Conservation (phyloP, 345 rosid genomes). For the Physaria fendleri region DNA sequence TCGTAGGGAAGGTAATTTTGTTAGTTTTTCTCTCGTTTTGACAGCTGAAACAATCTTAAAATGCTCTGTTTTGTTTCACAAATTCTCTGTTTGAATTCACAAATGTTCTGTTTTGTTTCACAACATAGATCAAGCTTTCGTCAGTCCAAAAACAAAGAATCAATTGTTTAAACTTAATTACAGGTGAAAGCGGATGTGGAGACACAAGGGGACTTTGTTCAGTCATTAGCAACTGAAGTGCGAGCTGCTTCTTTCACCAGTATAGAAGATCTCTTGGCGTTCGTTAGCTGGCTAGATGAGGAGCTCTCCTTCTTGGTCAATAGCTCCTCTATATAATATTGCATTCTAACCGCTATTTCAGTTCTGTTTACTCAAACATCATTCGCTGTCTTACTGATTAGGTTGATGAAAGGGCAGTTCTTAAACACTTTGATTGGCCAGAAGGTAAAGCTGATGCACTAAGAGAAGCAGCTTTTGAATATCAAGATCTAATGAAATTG, state of each 20-base stretch:
- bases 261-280: slow-evolving; percentile 74
- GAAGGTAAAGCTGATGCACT: slow-evolving; percentile 96
- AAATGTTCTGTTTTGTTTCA: neutral
- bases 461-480: slow-evolving; percentile 95
- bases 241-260: slow-evolving; percentile 73
- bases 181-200: slow-evolving; percentile 99
- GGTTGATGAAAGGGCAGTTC: slow-evolving; percentile 98
- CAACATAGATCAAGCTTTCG: too few species aligned
- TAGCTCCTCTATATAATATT: neutral
- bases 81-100: neutral
- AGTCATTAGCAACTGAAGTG: slow-evolving; percentile 83
- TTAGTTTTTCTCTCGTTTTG: neutral
- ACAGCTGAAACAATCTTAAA: neutral
- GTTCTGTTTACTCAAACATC: neutral
- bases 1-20: slow-evolving; percentile 76
- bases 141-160: too few species aligned
- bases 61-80: neutral
- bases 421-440: slow-evolving; percentile 99
- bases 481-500: slow-evolving; percentile 85
- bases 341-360: neutral
- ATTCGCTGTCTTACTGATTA: slow-evolving; percentile 7
- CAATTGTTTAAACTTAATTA: slow-evolving; percentile 4
- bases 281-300: slow-evolving; percentile 97
- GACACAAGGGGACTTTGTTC: slow-evolving; percentile 97
- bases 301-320: slow-evolving; percentile 93